A percentile compares a stretch with the other conserved stretches of the same genome.
Conservation (phyloP, 106 monocot genomes). For the Chionographis japonica region DNA sequence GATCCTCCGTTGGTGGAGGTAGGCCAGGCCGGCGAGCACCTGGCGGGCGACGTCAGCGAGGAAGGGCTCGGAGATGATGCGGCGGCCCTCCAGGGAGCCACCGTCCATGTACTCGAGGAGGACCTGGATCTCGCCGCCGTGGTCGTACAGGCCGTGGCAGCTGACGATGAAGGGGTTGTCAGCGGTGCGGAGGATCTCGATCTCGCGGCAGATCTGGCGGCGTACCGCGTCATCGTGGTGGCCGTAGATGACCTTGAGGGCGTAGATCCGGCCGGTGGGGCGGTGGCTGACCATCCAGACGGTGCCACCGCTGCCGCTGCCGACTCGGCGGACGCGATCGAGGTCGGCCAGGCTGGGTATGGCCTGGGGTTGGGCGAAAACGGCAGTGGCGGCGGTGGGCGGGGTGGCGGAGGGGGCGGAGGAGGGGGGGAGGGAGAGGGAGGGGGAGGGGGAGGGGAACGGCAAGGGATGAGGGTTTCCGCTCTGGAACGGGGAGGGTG, state of each 20-base stretch:
- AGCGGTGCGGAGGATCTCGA: constrained; percentile 68
- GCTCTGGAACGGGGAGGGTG: constrained; percentile 69
- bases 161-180: constrained; percentile 63
- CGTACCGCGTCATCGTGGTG: constrained; percentile 53
- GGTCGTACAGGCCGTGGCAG: constrained; percentile 72
- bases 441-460: constrained; percentile 60
- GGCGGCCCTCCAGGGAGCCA: constrained; percentile 48
- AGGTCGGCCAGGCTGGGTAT: constrained; percentile 47
- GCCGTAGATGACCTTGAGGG: constrained; percentile 61
- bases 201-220: constrained; percentile 71
- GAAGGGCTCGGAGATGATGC: constrained; percentile 37
- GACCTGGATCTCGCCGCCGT: constrained; percentile 68
- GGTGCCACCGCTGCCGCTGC: constrained; percentile 58
- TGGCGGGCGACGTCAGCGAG: constrained; percentile 56
- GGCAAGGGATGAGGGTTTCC: constrained; percentile 46
- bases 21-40: constrained; percentile 67
- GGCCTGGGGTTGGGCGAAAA: constrained; percentile 2
- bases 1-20: constrained; percentile 72
- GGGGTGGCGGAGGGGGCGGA: constrained; percentile 16
- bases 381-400: constrained; percentile 9
- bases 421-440: constrained; percentile 16
- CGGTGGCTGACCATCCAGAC: constrained; percentile 62
- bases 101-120: constrained; percentile 76
- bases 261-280: constrained; percentile 34
- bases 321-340: constrained; percentile 67